Percentiles rank a stretch among this genome's conserved stretches.
phyloP scores from a whole-genome alignment of 75 land plant genomes.

The Picea glauca region DNA sequence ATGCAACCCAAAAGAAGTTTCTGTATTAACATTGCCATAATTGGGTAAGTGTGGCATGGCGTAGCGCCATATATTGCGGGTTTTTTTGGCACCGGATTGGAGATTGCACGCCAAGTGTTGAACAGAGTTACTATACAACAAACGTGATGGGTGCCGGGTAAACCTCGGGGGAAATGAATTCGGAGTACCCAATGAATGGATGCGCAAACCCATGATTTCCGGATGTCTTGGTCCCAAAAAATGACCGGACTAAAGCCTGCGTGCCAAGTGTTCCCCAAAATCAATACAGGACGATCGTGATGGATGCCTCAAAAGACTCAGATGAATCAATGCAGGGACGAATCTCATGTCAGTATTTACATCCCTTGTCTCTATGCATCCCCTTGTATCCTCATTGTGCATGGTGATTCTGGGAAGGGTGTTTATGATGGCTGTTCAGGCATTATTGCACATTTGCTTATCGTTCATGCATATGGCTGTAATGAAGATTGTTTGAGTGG shows the following conservation, averaged over 20 bases:
- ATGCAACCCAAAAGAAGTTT: neutral
- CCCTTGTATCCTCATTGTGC: neutral
- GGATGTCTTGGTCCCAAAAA: slow-evolving; percentile 1
- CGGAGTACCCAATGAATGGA: neutral
- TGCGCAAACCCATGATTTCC: neutral
- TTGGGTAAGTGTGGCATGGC: neutral
- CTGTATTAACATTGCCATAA: neutral
- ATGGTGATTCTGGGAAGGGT: neutral
- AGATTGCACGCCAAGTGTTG: neutral
- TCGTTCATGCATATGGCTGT: too few relatives aligned
- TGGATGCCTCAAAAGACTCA: neutral
- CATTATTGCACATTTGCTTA: slow-evolving; percentile 2
- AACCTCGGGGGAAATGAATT: neutral
- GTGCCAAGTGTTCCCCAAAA: neutral
- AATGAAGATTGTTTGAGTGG: slow-evolving; percentile 1
- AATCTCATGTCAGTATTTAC: neutral
- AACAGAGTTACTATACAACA: neutral
- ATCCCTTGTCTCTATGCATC: neutral
- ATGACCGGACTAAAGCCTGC: neutral
- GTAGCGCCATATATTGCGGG: neutral
- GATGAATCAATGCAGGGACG: neutral
- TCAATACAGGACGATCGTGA: neutral
- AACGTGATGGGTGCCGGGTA: neutral
- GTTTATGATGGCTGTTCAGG: neutral
- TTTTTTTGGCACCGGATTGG: neutral